phyloP scores from a whole-genome alignment of 768 basidiomycete genomes.

The Paxillus rubicundulus region DNA sequence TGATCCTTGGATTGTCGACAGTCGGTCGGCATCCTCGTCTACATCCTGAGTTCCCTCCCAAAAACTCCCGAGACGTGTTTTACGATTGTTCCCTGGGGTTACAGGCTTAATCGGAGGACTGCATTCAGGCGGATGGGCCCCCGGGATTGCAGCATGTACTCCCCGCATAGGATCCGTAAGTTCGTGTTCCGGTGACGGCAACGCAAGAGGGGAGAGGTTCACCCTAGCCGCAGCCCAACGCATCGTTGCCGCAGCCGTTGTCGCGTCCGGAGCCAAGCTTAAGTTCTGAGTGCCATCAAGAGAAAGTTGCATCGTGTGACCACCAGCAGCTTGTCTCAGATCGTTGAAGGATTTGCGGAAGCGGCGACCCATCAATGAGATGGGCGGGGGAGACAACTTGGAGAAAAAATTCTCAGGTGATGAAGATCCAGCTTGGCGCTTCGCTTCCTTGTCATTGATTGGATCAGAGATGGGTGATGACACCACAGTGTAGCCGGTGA shows the following conservation, averaged over 20 bases:
- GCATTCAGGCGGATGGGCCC: slow-evolving; percentile 45
- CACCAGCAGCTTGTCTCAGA: slow-evolving; percentile 31
- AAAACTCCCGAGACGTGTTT: slow-evolving; percentile 61
- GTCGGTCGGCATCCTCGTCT: slow-evolving; percentile 32
- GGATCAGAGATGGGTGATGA: slow-evolving; percentile 11
- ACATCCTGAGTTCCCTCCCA: slow-evolving; percentile 78
- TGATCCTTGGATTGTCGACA: slow-evolving; percentile 25
- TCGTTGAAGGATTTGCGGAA: slow-evolving; percentile 48
- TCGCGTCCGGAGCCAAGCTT: slow-evolving; percentile 47
- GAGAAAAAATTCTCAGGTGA: slow-evolving; percentile 26
- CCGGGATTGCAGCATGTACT: slow-evolving; percentile 63
- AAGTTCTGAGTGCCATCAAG: slow-evolving; percentile 29
- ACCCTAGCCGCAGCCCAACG: slow-evolving; percentile 83
- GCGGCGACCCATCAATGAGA: slow-evolving; percentile 36
- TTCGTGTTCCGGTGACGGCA: slow-evolving; percentile 90
- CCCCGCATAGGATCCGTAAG: slow-evolving; percentile 87
- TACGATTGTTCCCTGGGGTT: slow-evolving; percentile 51
- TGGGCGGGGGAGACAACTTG: slow-evolving; percentile 24
- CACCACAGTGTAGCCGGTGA: slow-evolving; percentile 7
- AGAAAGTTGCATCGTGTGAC: slow-evolving; percentile 26
- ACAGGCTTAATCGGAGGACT: slow-evolving; percentile 36
- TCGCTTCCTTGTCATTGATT: slow-evolving; percentile 18
- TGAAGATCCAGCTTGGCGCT: slow-evolving; percentile 12
- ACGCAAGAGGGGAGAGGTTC: slow-evolving; percentile 79
- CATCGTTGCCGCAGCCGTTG: slow-evolving; percentile 75